phyloP scores from a whole-genome alignment of 2,329 filamentous ascomycete genomes.

The Waltergamsia citrina region DNA sequence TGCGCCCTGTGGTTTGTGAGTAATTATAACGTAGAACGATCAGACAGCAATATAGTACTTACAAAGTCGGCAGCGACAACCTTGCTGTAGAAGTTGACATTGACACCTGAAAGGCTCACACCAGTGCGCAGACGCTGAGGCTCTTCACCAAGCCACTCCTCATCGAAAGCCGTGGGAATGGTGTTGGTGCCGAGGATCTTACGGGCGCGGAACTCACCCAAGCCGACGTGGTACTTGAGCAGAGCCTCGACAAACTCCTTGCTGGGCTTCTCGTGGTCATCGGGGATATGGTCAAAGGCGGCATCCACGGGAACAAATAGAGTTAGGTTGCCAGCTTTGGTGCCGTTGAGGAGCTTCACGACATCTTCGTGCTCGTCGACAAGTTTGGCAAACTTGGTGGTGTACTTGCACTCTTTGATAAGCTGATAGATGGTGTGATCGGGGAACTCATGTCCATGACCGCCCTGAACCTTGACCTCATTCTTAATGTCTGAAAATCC shows the following conservation, averaged over 20 bases:
- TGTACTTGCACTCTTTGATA: slow-evolving; percentile 67
- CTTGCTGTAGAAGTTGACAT: slow-evolving; percentile 68
- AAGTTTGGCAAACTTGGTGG: slow-evolving; percentile 66
- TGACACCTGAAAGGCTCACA: slow-evolving; percentile 51
- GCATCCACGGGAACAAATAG: slow-evolving; percentile 71
- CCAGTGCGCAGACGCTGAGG: slow-evolving; percentile 66
- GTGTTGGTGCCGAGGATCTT: slow-evolving; percentile 64
- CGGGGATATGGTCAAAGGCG: slow-evolving; percentile 58
- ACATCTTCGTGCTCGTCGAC: slow-evolving; percentile 65
- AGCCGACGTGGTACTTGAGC: slow-evolving; percentile 66
- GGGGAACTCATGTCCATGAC: slow-evolving; percentile 22
- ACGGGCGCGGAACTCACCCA: slow-evolving; percentile 55
- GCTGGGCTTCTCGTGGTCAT: slow-evolving; percentile 44
- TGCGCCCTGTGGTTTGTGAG: slow-evolving; percentile 37
- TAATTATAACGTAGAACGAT: neutral
- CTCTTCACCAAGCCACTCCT: slow-evolving; percentile 49
- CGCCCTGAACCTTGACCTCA: neutral
- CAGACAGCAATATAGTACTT: too few species aligned
- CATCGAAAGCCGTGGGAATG: slow-evolving; percentile 57
- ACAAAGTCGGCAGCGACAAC: slow-evolving; percentile 64
- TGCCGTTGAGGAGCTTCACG: slow-evolving; percentile 65
- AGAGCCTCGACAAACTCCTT: slow-evolving; percentile 62
- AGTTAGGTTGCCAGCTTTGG: slow-evolving; percentile 61
- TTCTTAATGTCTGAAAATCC: neutral
- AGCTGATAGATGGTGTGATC: slow-evolving; percentile 74